A percentile compares a stretch with the other conserved stretches of the same genome.
phyloP scores from a whole-genome alignment of 768 basidiomycete genomes.

The Galerina marginata region DNA sequence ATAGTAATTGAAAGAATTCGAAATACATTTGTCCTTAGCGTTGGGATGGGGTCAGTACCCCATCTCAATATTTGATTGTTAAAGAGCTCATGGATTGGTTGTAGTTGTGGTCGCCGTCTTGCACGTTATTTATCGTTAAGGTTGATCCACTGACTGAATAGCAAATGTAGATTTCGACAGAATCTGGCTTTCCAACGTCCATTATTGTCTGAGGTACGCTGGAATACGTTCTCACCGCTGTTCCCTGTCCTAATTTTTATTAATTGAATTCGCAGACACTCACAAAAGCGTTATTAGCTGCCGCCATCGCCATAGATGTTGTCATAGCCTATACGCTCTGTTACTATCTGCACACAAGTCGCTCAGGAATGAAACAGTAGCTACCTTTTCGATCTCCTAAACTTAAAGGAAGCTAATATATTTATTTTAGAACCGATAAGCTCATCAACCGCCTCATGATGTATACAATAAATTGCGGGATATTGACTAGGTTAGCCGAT shows the following conservation, averaged over 20 bases:
- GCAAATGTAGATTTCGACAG: neutral
- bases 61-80: neutral
- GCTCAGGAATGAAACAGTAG: conserved; percentile 17
- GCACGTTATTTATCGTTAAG: neutral
- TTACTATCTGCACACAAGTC: conserved; percentile 15
- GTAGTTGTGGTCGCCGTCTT: conserved; percentile 9
- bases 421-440: conserved; percentile 13
- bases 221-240: no score
- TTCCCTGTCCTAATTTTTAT: no score
- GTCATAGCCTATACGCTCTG: conserved; percentile 15
- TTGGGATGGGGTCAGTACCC: conserved; percentile 12
- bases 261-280: neutral
- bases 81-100: neutral
- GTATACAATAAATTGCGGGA: conserved; percentile 16
- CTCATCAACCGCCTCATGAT: conserved; percentile 16
- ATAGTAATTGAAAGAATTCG: neutral
- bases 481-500: conserved; percentile 13
- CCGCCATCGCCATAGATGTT: conserved; percentile 12
- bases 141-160: neutral
- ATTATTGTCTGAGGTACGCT: neutral
- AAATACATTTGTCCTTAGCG: neutral
- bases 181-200: neutral
- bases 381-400: neutral
- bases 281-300: conserved; percentile 10
- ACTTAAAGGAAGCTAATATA: neutral